phyloP scores from a whole-genome alignment of 176 grass and related monocot species.

The Eragrostis nindensis region DNA sequence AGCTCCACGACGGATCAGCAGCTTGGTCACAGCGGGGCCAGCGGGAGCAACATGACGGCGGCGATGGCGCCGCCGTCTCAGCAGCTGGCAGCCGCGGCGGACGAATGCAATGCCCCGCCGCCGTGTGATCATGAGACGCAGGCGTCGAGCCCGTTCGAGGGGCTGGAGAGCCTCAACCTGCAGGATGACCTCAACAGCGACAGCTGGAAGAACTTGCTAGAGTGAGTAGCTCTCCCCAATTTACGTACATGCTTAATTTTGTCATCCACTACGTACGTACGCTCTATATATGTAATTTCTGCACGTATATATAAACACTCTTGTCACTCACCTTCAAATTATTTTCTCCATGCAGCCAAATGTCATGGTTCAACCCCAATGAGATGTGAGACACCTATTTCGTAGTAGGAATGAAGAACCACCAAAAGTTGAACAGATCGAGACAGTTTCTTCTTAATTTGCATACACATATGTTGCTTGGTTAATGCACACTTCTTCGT shows the following conservation, averaged over 20 bases:
- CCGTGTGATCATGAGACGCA: slow-evolving; percentile 36
- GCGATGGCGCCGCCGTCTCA: slow-evolving; percentile 31
- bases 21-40: slow-evolving; percentile 31
- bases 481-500: slow-evolving; percentile 27
- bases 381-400: too few species aligned
- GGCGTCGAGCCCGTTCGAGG: slow-evolving; percentile 63
- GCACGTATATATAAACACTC: too few species aligned
- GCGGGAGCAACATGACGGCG: slow-evolving; percentile 41
- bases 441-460: too few species aligned
- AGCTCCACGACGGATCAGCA: slow-evolving; percentile 41
- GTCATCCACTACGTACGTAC: slow-evolving; percentile 11
- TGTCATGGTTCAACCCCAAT: slow-evolving; percentile 60
- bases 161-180: slow-evolving; percentile 62
- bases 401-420: too few species aligned
- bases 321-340: too few species aligned
- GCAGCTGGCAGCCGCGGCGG: not conserved
- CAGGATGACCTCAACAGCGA: slow-evolving; percentile 61
- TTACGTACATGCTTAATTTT: too few species aligned
- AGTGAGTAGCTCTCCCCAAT: slow-evolving; percentile 61
- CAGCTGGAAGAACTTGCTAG: slow-evolving; percentile 74
- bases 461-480: too few species aligned
- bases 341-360: slow-evolving; percentile 74
- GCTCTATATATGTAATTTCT: too few species aligned
- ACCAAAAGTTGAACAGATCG: too few species aligned
- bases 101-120: slow-evolving; percentile 5